Base-by-base conservation (phyloP, 257 asterid species). In the Solanum chaucha region DNA sequence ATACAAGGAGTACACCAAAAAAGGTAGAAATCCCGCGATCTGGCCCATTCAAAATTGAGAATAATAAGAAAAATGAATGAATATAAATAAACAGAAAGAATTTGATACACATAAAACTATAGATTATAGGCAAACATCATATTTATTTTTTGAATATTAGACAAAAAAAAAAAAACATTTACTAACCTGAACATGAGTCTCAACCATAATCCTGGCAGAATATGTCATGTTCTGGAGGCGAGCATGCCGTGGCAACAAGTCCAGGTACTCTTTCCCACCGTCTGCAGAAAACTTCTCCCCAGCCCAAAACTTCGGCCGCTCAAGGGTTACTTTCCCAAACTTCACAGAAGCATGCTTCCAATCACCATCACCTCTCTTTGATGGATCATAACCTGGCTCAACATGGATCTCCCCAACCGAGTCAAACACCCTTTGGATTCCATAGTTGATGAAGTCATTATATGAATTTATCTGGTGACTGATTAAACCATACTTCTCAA, bases 191-290 rank as follows among this genome's bases (percentile, higher is more conserved):
- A 97, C 87, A 88, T 85, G 92, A 87, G 94, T 87, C 90, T 95
- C 91, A 35, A 94, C 98, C 84, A 67, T 90, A 64, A 97, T 94
- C 92, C 89, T 94, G 40, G 99, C 88, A 8, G 99, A 88, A 88
- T 97, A 97, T 3, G 98, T 94, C 98, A 94, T 94, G 90, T 94
- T 94, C 90, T 94, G 98, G 80, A 97, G 97, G 85, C 96, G 98
- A 32, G 99, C 99, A 89, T 97, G 98, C 67, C 98, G 87, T 30
- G 99, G 99, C 48, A 71, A 88, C 92, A 95, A 87, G 2, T 91
- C 88, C 89, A 94, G 74, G 75, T 83, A 87, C 83, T 89, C 93
- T 64, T 91, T 89, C 32, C 91, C 93, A 30, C 95, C 93, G 2
- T 95, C 98, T 19, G 71, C 85, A 1, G 89, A 36, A 77, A 94